Conservation (phyloP, 1,284 basidiomycete genomes). For the Fomitopsis pinicola region DNA sequence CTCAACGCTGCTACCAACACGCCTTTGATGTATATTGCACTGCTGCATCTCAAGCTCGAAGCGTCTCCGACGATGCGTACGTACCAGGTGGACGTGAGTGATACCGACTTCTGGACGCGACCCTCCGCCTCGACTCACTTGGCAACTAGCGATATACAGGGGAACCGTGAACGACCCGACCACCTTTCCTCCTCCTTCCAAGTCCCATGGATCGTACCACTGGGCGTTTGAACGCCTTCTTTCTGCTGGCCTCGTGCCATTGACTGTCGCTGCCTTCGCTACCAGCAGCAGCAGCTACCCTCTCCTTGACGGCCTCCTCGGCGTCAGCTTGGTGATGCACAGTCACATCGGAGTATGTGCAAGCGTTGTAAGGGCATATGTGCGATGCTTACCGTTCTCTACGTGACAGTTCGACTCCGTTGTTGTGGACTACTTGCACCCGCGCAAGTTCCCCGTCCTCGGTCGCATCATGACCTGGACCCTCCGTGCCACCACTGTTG, state of each 20-base stretch:
- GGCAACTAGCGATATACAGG: conserved; percentile 73
- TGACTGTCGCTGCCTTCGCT: conserved; percentile 80
- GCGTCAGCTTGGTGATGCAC: conserved; percentile 86
- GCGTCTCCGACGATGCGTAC: conserved; percentile 35
- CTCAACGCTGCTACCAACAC: neutral
- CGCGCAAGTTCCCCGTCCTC: conserved; percentile 85
- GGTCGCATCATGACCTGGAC: conserved; percentile 73
- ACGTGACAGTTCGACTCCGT: conserved; percentile 60
- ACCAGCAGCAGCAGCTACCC: conserved; percentile 72
- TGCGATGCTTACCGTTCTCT: neutral
- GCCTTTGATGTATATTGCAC: neutral
- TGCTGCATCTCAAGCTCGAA: conserved; percentile 15
- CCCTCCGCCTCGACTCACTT: neutral
- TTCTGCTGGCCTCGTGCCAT: conserved; percentile 83
- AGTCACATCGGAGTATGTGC: conserved; percentile 85
- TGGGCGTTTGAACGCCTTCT: conserved; percentile 97
- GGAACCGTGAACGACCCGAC: conserved; percentile 97
- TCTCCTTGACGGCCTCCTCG: conserved; percentile 85
- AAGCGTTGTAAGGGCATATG: neutral
- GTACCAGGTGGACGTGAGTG: conserved; percentile 72
- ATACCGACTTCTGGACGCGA: neutral
- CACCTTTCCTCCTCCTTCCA: conserved; percentile 78
- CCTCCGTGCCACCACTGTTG: conserved; percentile 75
- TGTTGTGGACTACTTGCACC: conserved; percentile 89
- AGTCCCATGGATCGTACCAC: conserved; percentile 90